A percentile compares a stretch with the other conserved stretches of the same genome.
These are phyloP conservation scores for Vigna hirtella DNA, from an alignment of 306 rosid species.

Conservation along the genomic window DNA sequence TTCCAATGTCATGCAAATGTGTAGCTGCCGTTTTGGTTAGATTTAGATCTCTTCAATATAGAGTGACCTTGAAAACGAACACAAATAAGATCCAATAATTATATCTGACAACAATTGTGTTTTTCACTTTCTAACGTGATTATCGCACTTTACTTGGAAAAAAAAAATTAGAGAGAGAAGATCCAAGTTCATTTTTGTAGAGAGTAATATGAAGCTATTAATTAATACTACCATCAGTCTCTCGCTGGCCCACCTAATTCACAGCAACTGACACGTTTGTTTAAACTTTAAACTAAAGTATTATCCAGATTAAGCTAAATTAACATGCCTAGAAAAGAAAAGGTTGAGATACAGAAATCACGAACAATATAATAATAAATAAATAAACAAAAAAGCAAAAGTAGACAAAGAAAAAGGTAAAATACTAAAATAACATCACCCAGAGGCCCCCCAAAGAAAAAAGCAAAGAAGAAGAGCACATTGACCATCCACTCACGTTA, in stretches of 20 bases:
- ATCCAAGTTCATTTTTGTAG: not conserved
- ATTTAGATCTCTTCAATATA: slow-evolving; percentile 1
- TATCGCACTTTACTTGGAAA: not conserved
- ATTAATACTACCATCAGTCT: not conserved
- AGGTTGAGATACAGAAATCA: slow-evolving; percentile 34
- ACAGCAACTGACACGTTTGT: slow-evolving; percentile 17
- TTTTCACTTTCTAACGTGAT: slow-evolving; percentile 10
- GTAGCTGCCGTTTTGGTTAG: slow-evolving; percentile 5
- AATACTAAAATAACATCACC: not conserved
- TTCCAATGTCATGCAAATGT: slow-evolving; percentile 18
- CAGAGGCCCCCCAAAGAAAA: slow-evolving; percentile 22
- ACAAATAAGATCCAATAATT: not conserved
- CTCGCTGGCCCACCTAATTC: slow-evolving; percentile 8
- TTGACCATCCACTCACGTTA: slow-evolving; percentile 48
- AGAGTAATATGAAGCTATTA: not conserved
- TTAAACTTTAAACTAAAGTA: slow-evolving; percentile 32
- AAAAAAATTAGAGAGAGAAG: not conserved
- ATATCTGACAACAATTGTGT: not conserved
- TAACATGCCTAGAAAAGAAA: slow-evolving; percentile 36
- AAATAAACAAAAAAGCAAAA: slow-evolving; percentile 49
- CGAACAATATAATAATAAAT: slow-evolving; percentile 37
- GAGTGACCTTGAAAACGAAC: not conserved
- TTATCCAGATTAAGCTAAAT: slow-evolving; percentile 24
- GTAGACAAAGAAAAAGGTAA: slow-evolving; percentile 47
- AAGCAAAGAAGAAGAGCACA: slow-evolving; percentile 32